Evolutionary conservation across 371 early-diverging fungal genomes (phyloP).

Genomic region (Mortierella sp.): DNA sequence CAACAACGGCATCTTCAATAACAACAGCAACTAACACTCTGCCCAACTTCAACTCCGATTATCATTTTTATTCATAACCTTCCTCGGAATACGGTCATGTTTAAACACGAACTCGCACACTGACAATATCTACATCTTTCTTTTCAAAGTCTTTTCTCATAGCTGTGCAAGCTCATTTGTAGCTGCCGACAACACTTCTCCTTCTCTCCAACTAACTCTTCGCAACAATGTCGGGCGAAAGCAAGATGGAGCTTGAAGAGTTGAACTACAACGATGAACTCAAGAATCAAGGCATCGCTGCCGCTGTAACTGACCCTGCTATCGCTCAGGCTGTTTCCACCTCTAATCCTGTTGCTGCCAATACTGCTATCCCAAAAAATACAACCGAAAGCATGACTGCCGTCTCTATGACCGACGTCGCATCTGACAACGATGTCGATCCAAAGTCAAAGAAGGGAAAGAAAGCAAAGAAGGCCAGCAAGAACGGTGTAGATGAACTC

Average conservation of each 20-base stretch:
- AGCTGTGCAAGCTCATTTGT: not conserved
- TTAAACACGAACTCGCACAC: not conserved
- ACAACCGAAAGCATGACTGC: not conserved
- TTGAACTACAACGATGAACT: conserved; percentile 18
- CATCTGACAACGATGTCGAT: conserved; percentile 35
- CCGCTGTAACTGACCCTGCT: not conserved
- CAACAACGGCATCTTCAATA: too few relatives aligned
- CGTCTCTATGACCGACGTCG: conserved; percentile 13
- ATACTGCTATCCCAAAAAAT: conserved; percentile 1
- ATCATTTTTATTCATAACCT: not conserved
- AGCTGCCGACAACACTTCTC: not conserved
- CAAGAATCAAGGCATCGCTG: conserved; percentile 3
- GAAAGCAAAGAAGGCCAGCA: conserved; percentile 54
- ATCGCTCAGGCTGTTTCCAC: not conserved
- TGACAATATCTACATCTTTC: not conserved
- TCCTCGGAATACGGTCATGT: not conserved
- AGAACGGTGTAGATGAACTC: conserved; percentile 22
- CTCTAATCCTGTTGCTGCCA: not conserved
- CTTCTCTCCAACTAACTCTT: not conserved
- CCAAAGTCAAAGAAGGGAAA: conserved; percentile 43
- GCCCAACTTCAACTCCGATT: conserved; percentile 2
- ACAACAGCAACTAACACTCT: too few relatives aligned
- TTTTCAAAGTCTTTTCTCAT: not conserved
- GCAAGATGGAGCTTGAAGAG: conserved; percentile 55
- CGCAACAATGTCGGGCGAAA: conserved; percentile 34